Evolutionary conservation across 164 flowering plant species (phyloP).

Genomic region (Nymphaea colorata): DNA sequence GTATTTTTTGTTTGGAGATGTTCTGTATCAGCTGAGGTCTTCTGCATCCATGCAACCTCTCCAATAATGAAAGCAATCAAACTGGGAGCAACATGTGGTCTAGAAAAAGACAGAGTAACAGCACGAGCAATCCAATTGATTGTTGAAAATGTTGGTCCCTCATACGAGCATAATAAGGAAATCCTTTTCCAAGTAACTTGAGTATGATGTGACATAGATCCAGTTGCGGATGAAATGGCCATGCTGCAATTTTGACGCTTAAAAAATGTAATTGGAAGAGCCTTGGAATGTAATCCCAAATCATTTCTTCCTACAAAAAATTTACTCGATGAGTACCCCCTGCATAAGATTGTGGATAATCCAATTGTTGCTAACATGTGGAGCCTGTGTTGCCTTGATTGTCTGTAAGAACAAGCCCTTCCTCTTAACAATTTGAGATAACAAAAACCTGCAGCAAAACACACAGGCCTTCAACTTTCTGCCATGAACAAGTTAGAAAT

Average conservation of each 20-base stretch:
- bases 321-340: constrained; percentile 16
- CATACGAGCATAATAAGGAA: constrained; percentile 15
- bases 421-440: constrained; percentile 24
- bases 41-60: constrained; percentile 42
- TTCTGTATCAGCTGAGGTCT: constrained; percentile 24
- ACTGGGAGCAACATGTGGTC: constrained; percentile 52
- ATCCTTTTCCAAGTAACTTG: constrained; percentile 52
- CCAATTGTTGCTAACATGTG: constrained; percentile 19
- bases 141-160: constrained; percentile 11
- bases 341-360: constrained; percentile 14
- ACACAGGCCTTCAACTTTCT: too few relatives aligned
- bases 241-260: constrained; percentile 9
- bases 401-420: constrained; percentile 11
- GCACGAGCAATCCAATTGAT: constrained; percentile 54
- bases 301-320: constrained; percentile 7
- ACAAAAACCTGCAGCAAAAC: constrained; percentile 32
- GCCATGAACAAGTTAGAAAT: too few relatives aligned
- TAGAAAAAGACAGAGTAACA: constrained; percentile 45
- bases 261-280: constrained; percentile 9
- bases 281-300: constrained; percentile 6
- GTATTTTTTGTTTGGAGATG: constrained; percentile 22
- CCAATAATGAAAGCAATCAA: constrained; percentile 48
- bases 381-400: constrained; percentile 11
- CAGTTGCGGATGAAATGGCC: constrained; percentile 20
- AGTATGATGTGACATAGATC: constrained; percentile 29